Base-by-base conservation (phyloP, 2,329 filamentous ascomycete genomes). In the Hirsutella thompsonii region DNA sequence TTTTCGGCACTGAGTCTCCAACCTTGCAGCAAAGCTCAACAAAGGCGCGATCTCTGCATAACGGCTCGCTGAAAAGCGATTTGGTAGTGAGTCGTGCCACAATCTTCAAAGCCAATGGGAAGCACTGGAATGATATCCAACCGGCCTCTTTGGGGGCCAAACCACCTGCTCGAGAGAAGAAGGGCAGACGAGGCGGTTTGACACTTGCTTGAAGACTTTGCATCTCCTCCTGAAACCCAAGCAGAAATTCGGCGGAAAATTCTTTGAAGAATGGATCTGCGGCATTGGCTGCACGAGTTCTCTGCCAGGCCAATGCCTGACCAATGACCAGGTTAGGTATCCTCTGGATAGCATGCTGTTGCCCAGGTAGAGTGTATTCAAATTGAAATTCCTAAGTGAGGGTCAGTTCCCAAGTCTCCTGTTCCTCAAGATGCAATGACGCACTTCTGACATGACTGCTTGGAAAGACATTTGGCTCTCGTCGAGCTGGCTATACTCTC, bases 221-320 rank as follows among this genome's bases (percentile, higher is more conserved):
- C 42, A 16, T n/a, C 28, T 47, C 46, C 18, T 42, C 23, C 3
- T 41, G 32, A 10, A 47, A 45, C 4, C 43, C 42, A n/a, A 44
- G 37, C 8, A 44, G 8, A 33, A 47, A 39, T 19, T 47, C 46
- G n/a, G 26, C 36, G 10, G 44, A 44, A 21, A 47, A 46, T 10
- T 41, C 37, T 29, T 35, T 19, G 41, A 47, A 47, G 36, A 45
- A 47, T 2, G 46, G 33, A 20, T 46, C 46, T 4, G 40, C 18
- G 19, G 40, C 14, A 11, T 45, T 47, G 32, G 33, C 44, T 18
- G 46, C 37, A n/a, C 42, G 41, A 10, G 35, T 42, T 6, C 40
- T 40, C 38, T 47, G 46, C 46, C 46, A 47, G 21, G 38, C 44
- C 19, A 47, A n/a, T 2, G 42, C 46, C 20, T 46, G 45, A 11